Percentiles rank a stretch among this genome's conserved stretches.
Evolutionary conservation across 2,329 filamentous ascomycete species (phyloP).

Genomic region (Dactylonectria estremocensis): DNA sequence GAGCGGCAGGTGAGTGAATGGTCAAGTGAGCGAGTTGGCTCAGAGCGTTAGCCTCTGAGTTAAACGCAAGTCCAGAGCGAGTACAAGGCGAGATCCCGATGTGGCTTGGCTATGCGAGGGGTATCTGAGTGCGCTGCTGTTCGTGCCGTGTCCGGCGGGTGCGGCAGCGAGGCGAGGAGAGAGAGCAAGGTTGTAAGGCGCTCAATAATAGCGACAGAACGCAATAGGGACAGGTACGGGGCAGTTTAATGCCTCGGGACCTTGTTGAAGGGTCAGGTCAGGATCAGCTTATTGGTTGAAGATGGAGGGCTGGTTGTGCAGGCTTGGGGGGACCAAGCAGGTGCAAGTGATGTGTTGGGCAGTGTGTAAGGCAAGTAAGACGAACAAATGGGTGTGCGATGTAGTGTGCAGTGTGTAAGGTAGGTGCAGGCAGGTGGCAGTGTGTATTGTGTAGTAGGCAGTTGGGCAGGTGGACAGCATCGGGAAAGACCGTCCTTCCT

Average conservation of each 20-base stretch:
- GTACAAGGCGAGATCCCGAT: conserved; percentile 29
- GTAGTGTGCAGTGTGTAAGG: conserved; percentile 9
- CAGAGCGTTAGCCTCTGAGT: conserved; percentile 21
- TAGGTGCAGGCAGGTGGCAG: too few species aligned
- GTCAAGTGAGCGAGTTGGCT: conserved; percentile 27
- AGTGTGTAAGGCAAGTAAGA: conserved; percentile 19
- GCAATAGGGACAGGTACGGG: conserved; percentile 8
- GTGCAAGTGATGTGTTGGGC: conserved; percentile 14
- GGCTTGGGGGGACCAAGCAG: conserved; percentile 15
- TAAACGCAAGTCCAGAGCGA: conserved; percentile 5
- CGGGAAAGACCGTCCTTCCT: conserved; percentile 6
- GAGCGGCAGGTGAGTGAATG: conserved; percentile 32
- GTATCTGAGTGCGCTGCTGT: conserved; percentile 7
- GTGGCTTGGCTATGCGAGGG: conserved; percentile 44
- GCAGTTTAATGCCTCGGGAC: conserved; percentile 24
- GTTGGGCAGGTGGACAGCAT: background rate
- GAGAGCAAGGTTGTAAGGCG: conserved; percentile 23
- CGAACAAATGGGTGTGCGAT: conserved; percentile 23
- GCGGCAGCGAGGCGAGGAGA: conserved; percentile 34
- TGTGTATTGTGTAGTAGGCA: background rate
- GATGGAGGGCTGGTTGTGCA: conserved; percentile 16
- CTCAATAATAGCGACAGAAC: background rate
- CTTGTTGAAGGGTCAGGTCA: conserved; percentile 34
- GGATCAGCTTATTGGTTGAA: conserved; percentile 38
- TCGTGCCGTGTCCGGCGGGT: conserved; percentile 16